Evolutionary conservation across 1,284 basidiomycete genomes (phyloP).

Genomic region (Coniferiporia sulphurascens): DNA sequence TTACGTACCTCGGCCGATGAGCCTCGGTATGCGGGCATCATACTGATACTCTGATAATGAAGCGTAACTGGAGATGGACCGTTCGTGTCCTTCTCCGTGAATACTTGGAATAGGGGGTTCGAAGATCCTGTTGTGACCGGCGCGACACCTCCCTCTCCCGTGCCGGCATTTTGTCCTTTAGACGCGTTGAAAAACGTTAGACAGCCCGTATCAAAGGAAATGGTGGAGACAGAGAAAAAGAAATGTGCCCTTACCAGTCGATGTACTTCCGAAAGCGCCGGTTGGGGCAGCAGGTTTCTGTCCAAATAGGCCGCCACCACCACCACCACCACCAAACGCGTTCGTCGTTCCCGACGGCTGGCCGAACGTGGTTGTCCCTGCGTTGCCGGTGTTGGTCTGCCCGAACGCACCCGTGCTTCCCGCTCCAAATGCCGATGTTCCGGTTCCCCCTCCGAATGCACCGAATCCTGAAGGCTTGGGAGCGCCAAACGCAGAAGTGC

Average conservation of each 20-base stretch:
- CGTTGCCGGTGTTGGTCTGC: constrained; percentile 28
- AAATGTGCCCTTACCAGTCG: constrained; percentile 15
- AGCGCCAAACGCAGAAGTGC: constrained; percentile 51
- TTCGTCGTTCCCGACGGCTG: constrained; percentile 24
- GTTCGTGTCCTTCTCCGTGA: constrained; percentile 24
- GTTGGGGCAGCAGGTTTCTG: constrained; percentile 26
- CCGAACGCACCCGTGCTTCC: constrained; percentile 40
- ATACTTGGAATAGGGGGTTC: constrained; percentile 23
- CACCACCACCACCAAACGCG: constrained; percentile 30
- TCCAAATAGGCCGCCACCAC: constrained; percentile 31
- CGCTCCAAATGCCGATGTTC: constrained; percentile 36
- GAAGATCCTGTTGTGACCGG: constrained; percentile 23
- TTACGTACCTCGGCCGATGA: constrained; percentile 25
- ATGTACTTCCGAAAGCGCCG: constrained; percentile 23
- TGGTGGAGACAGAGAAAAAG: neutral
- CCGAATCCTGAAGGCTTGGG: constrained; percentile 46
- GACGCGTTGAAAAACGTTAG: neutral
- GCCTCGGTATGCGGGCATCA: constrained; percentile 28
- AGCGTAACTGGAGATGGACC: constrained; percentile 21
- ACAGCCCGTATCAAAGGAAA: neutral
- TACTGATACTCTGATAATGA: constrained; percentile 28
- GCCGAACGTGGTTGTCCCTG: constrained; percentile 31
- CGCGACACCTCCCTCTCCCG: constrained; percentile 12
- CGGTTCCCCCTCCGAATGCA: constrained; percentile 34
- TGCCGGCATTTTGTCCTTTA: constrained; percentile 11